These are phyloP conservation scores for Haplosporangium gracile DNA, from an alignment of 192 early-diverging fungal genomes.

Conservation along the genomic window DNA sequence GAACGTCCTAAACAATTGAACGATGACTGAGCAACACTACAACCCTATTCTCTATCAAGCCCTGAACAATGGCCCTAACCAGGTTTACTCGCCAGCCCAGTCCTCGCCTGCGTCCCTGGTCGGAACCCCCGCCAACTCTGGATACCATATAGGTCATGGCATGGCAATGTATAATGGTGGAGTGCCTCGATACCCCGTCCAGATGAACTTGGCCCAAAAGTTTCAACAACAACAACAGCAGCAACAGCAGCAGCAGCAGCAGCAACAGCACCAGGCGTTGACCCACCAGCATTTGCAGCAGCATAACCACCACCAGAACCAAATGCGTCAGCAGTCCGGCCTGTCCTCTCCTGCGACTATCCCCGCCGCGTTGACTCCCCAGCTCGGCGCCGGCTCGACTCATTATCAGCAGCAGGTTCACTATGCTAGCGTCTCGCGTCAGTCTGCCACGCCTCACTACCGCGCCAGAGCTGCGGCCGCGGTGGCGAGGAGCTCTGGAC, in stretches of 20 bases:
- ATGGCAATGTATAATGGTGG: constrained; percentile 57
- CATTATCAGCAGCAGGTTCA: constrained; percentile 84
- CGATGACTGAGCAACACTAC: constrained; percentile 51
- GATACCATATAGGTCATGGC: constrained; percentile 45
- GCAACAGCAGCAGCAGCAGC: constrained; percentile 47
- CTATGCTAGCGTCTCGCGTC: constrained; percentile 78
- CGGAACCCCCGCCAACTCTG: constrained; percentile 27
- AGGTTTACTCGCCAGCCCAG: constrained; percentile 46
- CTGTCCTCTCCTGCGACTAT: constrained; percentile 53
- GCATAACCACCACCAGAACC: constrained; percentile 47
- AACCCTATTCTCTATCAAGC: constrained; percentile 53
- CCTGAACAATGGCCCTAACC: constrained; percentile 43
- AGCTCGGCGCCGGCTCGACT: constrained; percentile 60
- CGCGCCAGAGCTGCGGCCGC: constrained; percentile 92
- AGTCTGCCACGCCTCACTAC: constrained; percentile 86
- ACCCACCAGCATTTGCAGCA: constrained; percentile 54
- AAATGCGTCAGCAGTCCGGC: constrained; percentile 46
- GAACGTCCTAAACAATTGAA: background rate
- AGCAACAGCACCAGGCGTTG: constrained; percentile 43
- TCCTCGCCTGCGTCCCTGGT: constrained; percentile 43
- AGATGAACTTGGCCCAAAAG: constrained; percentile 65
- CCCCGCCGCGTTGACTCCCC: constrained; percentile 37
- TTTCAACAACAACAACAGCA: constrained; percentile 65
- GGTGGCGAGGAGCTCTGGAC: constrained; percentile 70
- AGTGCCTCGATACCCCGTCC: constrained; percentile 61